phyloP scores from a whole-genome alignment of 2,329 filamentous ascomycete genomes.

The Claviceps quebecensis region DNA sequence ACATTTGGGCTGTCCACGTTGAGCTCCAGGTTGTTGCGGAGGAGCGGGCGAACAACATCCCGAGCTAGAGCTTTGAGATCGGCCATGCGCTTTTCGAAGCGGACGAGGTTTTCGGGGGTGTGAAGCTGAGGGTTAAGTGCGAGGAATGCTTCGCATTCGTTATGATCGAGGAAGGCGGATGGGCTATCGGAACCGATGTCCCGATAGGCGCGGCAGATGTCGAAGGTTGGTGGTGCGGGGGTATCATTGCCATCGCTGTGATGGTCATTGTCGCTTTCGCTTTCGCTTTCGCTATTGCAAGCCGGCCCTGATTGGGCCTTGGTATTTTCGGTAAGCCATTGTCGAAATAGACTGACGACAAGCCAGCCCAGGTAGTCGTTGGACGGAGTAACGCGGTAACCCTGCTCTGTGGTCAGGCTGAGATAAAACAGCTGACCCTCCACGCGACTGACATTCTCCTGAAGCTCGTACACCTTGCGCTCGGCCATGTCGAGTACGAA shows the following conservation, averaged over 20 bases:
- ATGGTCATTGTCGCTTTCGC: neutral
- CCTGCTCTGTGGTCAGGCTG: slow-evolving; percentile 61
- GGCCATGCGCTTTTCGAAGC: too few relatives aligned
- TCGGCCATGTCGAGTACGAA: slow-evolving; percentile 78
- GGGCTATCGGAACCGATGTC: slow-evolving; percentile 44
- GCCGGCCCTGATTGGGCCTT: slow-evolving; percentile 44
- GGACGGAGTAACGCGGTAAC: slow-evolving; percentile 67
- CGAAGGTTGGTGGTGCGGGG: slow-evolving; percentile 42
- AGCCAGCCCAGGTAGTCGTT: slow-evolving; percentile 85
- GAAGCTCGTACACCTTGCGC: slow-evolving; percentile 86
- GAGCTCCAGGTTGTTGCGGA: too few relatives aligned
- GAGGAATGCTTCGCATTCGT: too few relatives aligned
- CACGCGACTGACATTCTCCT: slow-evolving; percentile 65
- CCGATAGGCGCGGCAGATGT: slow-evolving; percentile 61
- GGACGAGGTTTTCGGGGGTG: too few relatives aligned
- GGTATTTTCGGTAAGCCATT: slow-evolving; percentile 87
- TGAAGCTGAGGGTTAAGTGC: too few relatives aligned
- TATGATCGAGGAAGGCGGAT: too few relatives aligned
- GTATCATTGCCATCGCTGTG: slow-evolving; percentile 10
- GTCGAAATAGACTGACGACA: slow-evolving; percentile 71
- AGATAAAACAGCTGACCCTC: slow-evolving; percentile 75
- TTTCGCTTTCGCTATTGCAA: slow-evolving; percentile 14
- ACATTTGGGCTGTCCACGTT: slow-evolving; percentile 16
- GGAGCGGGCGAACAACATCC: too few relatives aligned
- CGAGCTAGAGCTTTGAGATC: too few relatives aligned